Evolutionary conservation across 1,284 basidiomycete genomes (phyloP), one percentile per base, ranked within the genome.

Genomic region (Lignosus rhinocerotis): DNA sequence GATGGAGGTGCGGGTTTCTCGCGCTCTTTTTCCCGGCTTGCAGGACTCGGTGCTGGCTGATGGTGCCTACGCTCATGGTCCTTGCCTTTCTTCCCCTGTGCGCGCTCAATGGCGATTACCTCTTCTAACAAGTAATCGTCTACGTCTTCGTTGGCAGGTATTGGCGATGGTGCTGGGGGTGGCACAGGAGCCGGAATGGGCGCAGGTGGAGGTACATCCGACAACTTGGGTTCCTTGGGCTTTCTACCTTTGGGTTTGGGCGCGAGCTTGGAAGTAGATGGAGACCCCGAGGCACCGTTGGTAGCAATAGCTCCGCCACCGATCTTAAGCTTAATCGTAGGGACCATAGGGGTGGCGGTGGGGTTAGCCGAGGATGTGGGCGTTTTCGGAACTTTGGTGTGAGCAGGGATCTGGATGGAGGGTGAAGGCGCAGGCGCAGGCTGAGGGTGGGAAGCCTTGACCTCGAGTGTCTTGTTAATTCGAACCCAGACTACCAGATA

Each of bases 41-140:
- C n/a, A 12, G 62, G 59, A 25, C 51, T 55, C 30, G 55, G 48
- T 30, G 50, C 17, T 9, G 46, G 47, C 30, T 50, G 44, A 17
- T 30, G 43, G 12, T 32, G 55, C 31, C 55, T 42, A 46, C 44
- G 55, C 19, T 58, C 50, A 47, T 59, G 67, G 34, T 63, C 67
- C 54, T 69, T 69, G 31, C 67, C 65, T 64, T 78, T 75, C 72
- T 77, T 70, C 74, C 80, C 77, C 68, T 86, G 82, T 72, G 87
- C 85, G 57, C 82, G 78, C 71, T 92, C 90, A 46, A 92, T 88
- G 8, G 89, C 90, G 53, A 92, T 82, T 34, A 92, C 88, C 68
- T 92, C 90, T 69, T 91, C 88, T 3, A 91, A 75, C 44, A 92
- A 77, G 67, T 92, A 90, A 61, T 91, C 89, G 63, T 90, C 88